These are phyloP conservation scores for Mortierella sp. DNA, from an alignment of 371 early-diverging fungal genomes.

Conservation along the genomic window DNA sequence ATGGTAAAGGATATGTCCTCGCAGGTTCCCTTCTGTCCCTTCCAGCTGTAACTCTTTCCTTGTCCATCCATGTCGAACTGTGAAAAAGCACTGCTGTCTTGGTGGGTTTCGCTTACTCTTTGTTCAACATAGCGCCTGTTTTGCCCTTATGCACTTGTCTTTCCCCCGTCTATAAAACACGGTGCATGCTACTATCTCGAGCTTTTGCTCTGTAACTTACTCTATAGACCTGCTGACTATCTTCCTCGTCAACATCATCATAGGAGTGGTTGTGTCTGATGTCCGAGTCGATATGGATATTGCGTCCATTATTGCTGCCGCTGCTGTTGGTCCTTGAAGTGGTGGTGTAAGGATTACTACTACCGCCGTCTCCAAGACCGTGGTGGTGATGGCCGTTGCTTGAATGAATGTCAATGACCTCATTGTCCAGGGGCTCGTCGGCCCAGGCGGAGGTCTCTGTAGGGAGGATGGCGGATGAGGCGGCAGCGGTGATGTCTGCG, in stretches of 20 bases:
- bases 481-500: constrained; percentile 31
- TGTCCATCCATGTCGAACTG: no score
- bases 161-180: not conserved
- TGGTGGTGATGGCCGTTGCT: not conserved
- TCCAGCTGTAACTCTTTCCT: no score
- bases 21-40: no score
- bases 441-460: constrained; percentile 58
- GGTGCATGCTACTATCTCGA: not conserved
- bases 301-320: not conserved
- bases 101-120: no score
- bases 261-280: constrained; percentile 16
- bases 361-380: not conserved
- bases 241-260: constrained; percentile 28
- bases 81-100: no score
- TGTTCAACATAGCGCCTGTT: no score
- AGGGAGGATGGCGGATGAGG: constrained; percentile 53
- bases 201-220: constrained; percentile 9
- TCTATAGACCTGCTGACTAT: constrained; percentile 29
- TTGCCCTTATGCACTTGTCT: not conserved
- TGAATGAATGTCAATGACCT: constrained; percentile 52
- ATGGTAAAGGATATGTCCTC: no score
- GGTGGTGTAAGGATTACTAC: not conserved
- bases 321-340: not conserved
- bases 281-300: constrained; percentile 9
- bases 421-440: constrained; percentile 54